Evolutionary conservation across 805 yeast species (phyloP), one percentile per base, ranked within the genome.

Genomic region (Suhomyces sp.): DNA sequence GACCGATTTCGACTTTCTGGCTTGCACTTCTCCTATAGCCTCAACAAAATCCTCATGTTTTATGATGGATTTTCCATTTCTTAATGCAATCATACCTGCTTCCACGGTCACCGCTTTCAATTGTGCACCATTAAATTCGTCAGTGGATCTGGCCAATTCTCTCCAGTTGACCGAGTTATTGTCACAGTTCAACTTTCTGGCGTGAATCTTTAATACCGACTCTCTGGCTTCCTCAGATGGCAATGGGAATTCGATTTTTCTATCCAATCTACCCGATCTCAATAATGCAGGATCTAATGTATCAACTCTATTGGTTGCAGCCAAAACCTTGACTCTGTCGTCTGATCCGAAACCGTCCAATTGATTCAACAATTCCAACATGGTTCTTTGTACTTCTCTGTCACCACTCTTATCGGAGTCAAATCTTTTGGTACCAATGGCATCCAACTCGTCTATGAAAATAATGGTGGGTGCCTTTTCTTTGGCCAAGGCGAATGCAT

Each of bases 241-340:
- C 50, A 93, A 74, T 35, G 98, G 99, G 66, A 93, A 93, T 68
- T 93, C 99, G 53, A 93, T 95, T 65, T 95, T 95, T 63, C 99
- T 79, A 65, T 93, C 99, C 60, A 93, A 76, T 70, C 99, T 85
- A 48, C 99, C 99, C 13, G 98, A 97, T 70, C 99, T 85, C 62
- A 93, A 77, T 50, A 93, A 72, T 9, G 99, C 99, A 4, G 99
- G 99, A 65, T 93, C 99, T 50, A 93, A 77, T 2, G 98, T 93
- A 59, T 93, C 99, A n/a, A 96, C 96, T 71, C 98, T 83, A 63
- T 93, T 93, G 3, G 99, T 93, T 26, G 99, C 99, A 10, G 98
- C 98, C 46, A 93, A 74, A 28, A 93, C 98, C 65, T 93, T 93
- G 38, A 93, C 98, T 47, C 97, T 74, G 57, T 93, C 98, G 64